Evolutionary conservation across 768 basidiomycete genomes (phyloP), one percentile per base, ranked within the genome.

Genomic region (Serendipita vermifera): DNA sequence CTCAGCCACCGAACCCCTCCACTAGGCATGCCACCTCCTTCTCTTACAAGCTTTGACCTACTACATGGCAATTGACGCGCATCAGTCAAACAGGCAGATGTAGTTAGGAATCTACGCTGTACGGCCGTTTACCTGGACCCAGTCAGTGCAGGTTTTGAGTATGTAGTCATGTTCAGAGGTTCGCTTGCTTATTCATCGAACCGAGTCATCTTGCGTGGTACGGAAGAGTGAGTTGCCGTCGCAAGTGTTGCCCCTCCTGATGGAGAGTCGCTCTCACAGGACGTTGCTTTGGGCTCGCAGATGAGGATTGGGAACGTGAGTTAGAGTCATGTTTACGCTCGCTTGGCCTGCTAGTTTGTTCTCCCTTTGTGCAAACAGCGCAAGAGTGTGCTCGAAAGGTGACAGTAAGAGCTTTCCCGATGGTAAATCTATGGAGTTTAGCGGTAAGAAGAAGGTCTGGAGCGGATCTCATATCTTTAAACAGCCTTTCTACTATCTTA

Each of bases 101-200:
- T 51, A 22, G 77, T 88, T 38, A 70, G 81, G 24, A 85, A 77
- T 72, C 67, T 85, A 38, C 89, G 94, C 55, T 99, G 98, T 75
- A 87, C 91, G n/a, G 79, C 89, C 5, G 98, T 98, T 70, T 94
- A 85, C 46, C 77, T 97, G n/a, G 97, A 99, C 71, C 92, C 89
- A 3, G 66, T 91, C 22, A 96, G 96, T 39, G 94, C 96, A 1
- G 77, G 79, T 4, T 91, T 87, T 22, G 96, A 99, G 69, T 92
- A 91, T 0, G 79, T 85, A 66, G 75, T 94, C 57, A 84, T 82
- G 46, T 3, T 51, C 15, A 51, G 32, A 31, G 46, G 46, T 64
- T 82, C 81, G 64, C 76, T 82, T 1, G 85, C 88, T 3, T 76
- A 96, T 31, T 85, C 87, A 5, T 60, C 60, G 27, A 71, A 51